Conservation (phyloP, 2,329 filamentous ascomycete species). For the Mycosphaerella arachidis region DNA sequence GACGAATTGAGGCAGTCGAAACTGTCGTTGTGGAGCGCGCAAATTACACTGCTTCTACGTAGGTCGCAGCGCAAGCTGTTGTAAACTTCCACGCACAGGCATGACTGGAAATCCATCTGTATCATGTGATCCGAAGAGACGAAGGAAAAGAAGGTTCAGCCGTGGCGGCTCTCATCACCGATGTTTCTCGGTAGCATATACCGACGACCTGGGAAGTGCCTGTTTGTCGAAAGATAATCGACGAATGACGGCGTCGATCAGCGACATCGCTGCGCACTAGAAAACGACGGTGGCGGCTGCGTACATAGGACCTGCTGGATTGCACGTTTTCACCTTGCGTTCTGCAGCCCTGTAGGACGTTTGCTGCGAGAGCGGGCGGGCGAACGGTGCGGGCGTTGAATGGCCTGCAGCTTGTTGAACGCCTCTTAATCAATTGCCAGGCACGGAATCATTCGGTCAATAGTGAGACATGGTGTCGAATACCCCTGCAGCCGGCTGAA, state of each 20-base stretch:
- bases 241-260: neutral
- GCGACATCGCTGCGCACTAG: neutral
- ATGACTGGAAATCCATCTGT: neutral
- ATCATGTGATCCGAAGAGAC: neutral
- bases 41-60: neutral
- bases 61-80: neutral
- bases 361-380: constrained; percentile 9
- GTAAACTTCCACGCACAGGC: neutral
- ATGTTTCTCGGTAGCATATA: neutral
- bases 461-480: neutral
- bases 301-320: neutral
- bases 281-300: too few relatives aligned
- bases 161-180: neutral
- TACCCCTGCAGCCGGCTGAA: neutral
- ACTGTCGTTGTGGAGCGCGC: neutral
- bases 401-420: neutral
- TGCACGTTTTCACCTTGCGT: constrained; percentile 3
- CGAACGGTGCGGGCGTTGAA: constrained; percentile 4
- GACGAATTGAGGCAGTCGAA: neutral
- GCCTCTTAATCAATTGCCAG: neutral
- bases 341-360: constrained; percentile 9
- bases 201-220: neutral
- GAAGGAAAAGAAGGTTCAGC: neutral
- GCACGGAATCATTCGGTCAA: neutral
- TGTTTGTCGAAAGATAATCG: neutral